Evolutionary conservation across 257 asterid species (phyloP), one percentile per base, ranked within the genome.

Genomic region (Przewalskia tangutica): DNA sequence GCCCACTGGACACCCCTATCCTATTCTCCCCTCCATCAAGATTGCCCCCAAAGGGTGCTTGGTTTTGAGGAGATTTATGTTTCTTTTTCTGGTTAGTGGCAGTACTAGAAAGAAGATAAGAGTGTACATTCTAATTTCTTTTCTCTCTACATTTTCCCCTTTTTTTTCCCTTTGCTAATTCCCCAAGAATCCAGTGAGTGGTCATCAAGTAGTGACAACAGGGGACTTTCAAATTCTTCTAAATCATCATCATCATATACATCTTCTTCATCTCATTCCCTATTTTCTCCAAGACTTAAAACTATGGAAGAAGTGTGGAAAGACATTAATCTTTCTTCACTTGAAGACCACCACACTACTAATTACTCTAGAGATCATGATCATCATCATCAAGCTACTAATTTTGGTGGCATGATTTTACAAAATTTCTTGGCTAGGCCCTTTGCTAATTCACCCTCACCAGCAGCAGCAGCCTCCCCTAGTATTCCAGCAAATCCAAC

Each of bases 261-360:
- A 13, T 76, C 75, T 3, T 50, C 75, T 8, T 79, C 89, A 3
- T 6, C 89, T 48, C 81, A 53, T 16, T 56, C 83, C 2, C 44
- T 70, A 4, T 54, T 60, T 5, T 36, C 83, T 34, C 73, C 81
- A 46, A 38, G 79, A 48, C 44, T 88, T 53, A 90, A 82, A 64
- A 85, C 89, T 17, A 92, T 92, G 95, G 97, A 92, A 18, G 95
- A 93, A 9, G 95, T 90, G 1, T 93, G 98, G 98, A 88, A 85
- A 56, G 94, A 90, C 83, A 92, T 91, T 34, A 90, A 73, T 36
- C 88, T 89, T 75, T 80, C 90, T 75, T 85, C 89, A 36, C 90
- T 87, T 58, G 90, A 86, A 34, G 81, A 82, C 80, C 86, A 27
- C 32, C 32, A 84, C 12, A 17, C 82, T 27, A 20, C 88, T n/a